A percentile compares a stretch with the other conserved stretches of the same genome.
phyloP scores from a whole-genome alignment of 768 basidiomycete species.

The Mycena latifolia region DNA sequence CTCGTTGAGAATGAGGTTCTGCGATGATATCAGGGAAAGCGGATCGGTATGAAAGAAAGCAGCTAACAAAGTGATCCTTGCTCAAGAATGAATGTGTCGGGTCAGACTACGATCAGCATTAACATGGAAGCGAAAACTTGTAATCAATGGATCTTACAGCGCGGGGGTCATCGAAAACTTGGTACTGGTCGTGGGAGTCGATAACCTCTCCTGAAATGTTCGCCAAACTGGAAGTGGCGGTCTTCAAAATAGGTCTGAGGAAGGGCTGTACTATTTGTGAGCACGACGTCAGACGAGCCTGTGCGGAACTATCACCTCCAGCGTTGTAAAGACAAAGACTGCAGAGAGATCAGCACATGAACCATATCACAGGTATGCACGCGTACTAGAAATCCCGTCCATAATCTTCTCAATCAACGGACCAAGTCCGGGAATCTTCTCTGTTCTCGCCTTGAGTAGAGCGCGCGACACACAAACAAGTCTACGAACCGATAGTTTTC shows the following conservation, averaged over 20 bases:
- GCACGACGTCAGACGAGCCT: not conserved
- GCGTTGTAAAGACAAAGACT: constrained; percentile 87
- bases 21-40: constrained; percentile 25
- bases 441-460: constrained; percentile 44
- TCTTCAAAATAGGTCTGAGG: constrained; percentile 82
- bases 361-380: not conserved
- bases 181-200: constrained; percentile 84
- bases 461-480: not conserved
- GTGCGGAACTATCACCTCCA: constrained; percentile 64
- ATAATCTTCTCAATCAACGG: constrained; percentile 83
- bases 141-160: constrained; percentile 60
- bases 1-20: constrained; percentile 87
- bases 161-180: constrained; percentile 87
- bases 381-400: constrained; percentile 75
- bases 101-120: constrained; percentile 68
- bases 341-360: constrained; percentile 5
- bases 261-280: constrained; percentile 64
- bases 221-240: constrained; percentile 73
- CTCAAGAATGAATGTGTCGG: constrained; percentile 92
- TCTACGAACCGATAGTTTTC: constrained; percentile 69
- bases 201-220: constrained; percentile 83
- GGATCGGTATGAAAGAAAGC: not conserved
- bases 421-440: constrained; percentile 87
- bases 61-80: constrained; percentile 89
- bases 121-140: not conserved